Base-by-base conservation (phyloP, 495 filamentous ascomycete species). In the Hapsidospora chrysogenum region DNA sequence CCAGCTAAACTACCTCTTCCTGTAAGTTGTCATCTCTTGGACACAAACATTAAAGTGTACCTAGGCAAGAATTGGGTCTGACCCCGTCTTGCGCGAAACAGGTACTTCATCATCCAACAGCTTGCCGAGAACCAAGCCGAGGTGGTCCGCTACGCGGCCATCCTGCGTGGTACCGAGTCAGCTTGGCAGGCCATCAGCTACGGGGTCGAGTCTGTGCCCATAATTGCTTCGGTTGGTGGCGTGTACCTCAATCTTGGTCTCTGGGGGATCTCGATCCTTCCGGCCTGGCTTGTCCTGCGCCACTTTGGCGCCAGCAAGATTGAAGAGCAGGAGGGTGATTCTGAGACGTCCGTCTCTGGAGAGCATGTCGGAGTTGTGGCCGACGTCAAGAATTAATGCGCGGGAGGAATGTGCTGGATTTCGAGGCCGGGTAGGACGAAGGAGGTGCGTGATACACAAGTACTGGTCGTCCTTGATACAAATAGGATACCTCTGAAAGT, bases 201-300 rank as follows among this genome's bases (percentile, higher is more conserved):
- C 38, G 73, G 73, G 1, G 43, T 78, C 0, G 64, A 58, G 36
- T 68, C 64, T 17, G 36, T 78, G 14, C 51, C 56, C 1, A 52
- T 74, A 35, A 70, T 78, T 46, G 71, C 64, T n/a, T 50, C 67
- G 10, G 62, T 74, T 9, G 72, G 72, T 11, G 63, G 60, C 22
- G 54, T 73, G 0, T 78, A 78, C 42, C 54, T 78, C 40, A 78
- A 75, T 44, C 74, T 78, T 42, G 68, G 56, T 3, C 48, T 78
- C 9, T 76, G 73, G 73, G 70, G 54, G 0, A 36, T 70, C 9
- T 53, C 72, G 0, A 52, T 78, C 3, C 21, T 64, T 1, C 72
- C 71, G 0, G 68, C 69, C n/a, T 77, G 72, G 72, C 37, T 70
- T 18, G 57, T 77, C 3, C 45, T 77, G 9, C 57, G 53, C 19